Evolutionary conservation across 345 rosid species (phyloP), one percentile per base, ranked within the genome.

Genomic region (Eucalyptus regnans): DNA sequence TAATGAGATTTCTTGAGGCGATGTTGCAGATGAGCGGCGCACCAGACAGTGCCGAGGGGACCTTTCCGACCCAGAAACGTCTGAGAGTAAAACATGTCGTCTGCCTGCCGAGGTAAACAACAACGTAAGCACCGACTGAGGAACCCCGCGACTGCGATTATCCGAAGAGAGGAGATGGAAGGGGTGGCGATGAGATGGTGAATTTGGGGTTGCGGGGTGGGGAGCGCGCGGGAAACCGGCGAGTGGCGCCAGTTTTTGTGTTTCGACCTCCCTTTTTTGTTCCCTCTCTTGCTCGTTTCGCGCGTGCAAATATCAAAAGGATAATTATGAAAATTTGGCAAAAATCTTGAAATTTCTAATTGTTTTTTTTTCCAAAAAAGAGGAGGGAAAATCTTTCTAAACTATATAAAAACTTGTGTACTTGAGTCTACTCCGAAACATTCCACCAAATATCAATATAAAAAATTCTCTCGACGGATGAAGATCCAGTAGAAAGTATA

Each of bases 1-100:
- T 97, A 96, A 81, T 97, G 98, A 89, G 97, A 95, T 89, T 97
- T 97, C 91, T 92, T 94, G 90, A 96, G 96, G 62, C 96, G 94
- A 90, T 95, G 93, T 89, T 97, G 97, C 41, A 95, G 92, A 90
- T 97, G 99, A 87, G 97, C 98, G 46, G 99, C 98, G 89, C 94
- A 94, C 99, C 99, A 97, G 2, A 96, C 98, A 0, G 97, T 95
- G 4, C 99, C 98, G 31, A 96, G 90, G 4, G 96, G 95, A 88
- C 97, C 97, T 90, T 97, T 96, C 85, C 94, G 92, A 46, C 95
- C 96, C 90, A 97, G 89, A 68, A 93, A 92, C 29, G 97, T 93
- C 89, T 95, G 98, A 17, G 99, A 97, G 86, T 94, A 96, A 86
- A 97, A 97, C 99, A 97, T 89, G 81, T 33, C 81, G 85, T 2